Evolutionary conservation across 148 eudicot species (phyloP).

Genomic region (Fallopia convolvulus): DNA sequence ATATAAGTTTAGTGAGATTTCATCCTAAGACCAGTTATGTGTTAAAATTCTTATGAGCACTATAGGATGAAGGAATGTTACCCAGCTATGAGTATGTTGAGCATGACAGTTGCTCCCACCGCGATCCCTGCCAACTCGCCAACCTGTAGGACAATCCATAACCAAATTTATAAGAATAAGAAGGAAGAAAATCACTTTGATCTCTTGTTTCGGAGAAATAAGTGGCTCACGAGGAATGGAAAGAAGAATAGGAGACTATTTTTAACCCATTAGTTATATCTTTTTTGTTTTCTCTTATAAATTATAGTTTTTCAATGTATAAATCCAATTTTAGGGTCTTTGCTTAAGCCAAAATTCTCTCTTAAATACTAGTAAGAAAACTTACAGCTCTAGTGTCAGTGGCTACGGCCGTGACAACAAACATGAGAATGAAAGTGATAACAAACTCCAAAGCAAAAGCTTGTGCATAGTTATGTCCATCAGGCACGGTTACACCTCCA

Average conservation of each 20-base stretch:
- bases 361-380: neutral
- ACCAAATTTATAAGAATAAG: neutral
- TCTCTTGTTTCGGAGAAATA: too few species aligned
- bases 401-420: conserved; percentile 20
- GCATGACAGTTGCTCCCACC: conserved; percentile 37
- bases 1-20: too few species aligned
- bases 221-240: too few species aligned
- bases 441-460: conserved; percentile 14
- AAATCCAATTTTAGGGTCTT: neutral
- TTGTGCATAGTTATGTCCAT: conserved; percentile 8
- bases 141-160: conserved; percentile 21
- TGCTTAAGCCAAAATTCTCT: neutral
- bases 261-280: neutral
- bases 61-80: neutral
- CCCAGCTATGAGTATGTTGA: conserved; percentile 34
- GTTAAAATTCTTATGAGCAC: neutral
- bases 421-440: conserved; percentile 19
- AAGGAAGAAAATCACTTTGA: too few species aligned
- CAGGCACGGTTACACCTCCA: conserved; percentile 32
- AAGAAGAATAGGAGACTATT: neutral
- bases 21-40: neutral
- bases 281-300: too few species aligned
- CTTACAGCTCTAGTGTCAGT: conserved; percentile 20
- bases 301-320: too few species aligned
- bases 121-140: conserved; percentile 41